Evolutionary conservation across 2,329 filamentous ascomycete species (phyloP).

Genomic region (Penicillium verrucosum): DNA sequence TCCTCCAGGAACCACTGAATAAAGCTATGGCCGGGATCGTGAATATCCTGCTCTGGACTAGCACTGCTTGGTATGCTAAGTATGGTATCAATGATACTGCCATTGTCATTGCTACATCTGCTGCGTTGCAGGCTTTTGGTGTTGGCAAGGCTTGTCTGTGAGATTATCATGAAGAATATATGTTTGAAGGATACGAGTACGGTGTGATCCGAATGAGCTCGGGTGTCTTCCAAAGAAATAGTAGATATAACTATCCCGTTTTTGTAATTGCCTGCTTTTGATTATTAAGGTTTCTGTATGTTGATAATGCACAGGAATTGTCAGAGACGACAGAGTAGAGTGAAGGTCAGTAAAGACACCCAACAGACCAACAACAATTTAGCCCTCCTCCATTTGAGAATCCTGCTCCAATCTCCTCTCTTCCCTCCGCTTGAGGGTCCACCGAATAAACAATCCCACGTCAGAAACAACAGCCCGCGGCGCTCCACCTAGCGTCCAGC

Average conservation of each 20-base stretch:
- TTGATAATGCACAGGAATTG: not conserved
- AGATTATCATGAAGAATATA: not conserved
- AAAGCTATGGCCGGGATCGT: slow-evolving; percentile 29
- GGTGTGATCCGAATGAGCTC: not conserved
- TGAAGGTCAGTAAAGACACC: not conserved
- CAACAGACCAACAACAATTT: not conserved
- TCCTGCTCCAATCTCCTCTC: not conserved
- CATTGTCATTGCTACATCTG: slow-evolving; percentile 19
- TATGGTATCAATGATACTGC: slow-evolving; percentile 26
- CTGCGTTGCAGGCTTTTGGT: slow-evolving; percentile 25
- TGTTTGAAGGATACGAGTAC: not conserved
- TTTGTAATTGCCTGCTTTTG: not conserved
- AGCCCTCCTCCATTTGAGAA: not conserved
- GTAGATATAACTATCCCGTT: too few relatives aligned
- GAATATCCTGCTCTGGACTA: slow-evolving; percentile 28
- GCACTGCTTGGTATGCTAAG: slow-evolving; percentile 31
- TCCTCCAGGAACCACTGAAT: slow-evolving; percentile 28
- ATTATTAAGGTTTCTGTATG: not conserved
- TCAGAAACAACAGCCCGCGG: slow-evolving; percentile 38
- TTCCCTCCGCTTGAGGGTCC: slow-evolving; percentile 23
- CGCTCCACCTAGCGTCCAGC: slow-evolving; percentile 36
- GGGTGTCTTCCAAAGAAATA: not conserved
- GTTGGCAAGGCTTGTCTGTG: slow-evolving; percentile 15
- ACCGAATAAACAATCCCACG: slow-evolving; percentile 40
- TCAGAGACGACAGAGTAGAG: not conserved